phyloP scores from a whole-genome alignment of 805 yeast species.

The Myxozyma kluyveri region DNA sequence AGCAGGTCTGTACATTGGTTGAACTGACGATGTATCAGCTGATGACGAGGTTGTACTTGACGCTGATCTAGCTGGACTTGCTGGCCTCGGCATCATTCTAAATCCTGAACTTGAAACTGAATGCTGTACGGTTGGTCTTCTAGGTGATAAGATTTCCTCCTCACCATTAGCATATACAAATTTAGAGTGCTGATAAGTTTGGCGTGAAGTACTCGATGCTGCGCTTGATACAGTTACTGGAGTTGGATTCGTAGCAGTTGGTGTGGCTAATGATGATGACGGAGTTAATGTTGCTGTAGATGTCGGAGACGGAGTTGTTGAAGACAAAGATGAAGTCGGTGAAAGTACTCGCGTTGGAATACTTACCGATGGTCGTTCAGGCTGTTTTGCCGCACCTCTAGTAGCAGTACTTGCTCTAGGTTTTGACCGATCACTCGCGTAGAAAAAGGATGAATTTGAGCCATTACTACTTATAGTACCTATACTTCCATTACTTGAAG shows the following conservation, averaged over 20 bases:
- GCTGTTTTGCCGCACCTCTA: no score
- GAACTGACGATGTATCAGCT: slow-evolving; percentile 1
- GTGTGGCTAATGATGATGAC: background rate
- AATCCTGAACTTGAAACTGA: background rate
- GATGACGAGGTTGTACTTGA: slow-evolving; percentile 11
- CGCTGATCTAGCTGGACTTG: background rate
- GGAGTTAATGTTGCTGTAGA: background rate
- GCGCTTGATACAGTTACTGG: background rate
- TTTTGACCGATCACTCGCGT: slow-evolving; percentile 8
- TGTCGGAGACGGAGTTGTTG: background rate
- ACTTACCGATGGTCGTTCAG: no score
- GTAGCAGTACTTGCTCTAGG: background rate
- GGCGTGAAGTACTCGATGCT: no score
- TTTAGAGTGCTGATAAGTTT: slow-evolving; percentile 8
- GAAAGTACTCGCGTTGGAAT: no score
- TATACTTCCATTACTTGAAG: background rate
- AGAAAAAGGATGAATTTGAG: no score
- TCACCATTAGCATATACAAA: slow-evolving; percentile 28
- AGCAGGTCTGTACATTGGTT: background rate
- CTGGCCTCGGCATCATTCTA: background rate
- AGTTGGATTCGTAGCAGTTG: background rate
- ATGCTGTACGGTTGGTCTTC: slow-evolving; percentile 3
- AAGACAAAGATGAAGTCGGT: background rate
- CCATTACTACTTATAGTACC: no score
- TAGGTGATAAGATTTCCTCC: slow-evolving; percentile 25